A percentile compares a stretch with the other conserved stretches of the same genome.
Conservation (phyloP, 2,329 filamentous ascomycete species). For the Monilinia fructigena region DNA sequence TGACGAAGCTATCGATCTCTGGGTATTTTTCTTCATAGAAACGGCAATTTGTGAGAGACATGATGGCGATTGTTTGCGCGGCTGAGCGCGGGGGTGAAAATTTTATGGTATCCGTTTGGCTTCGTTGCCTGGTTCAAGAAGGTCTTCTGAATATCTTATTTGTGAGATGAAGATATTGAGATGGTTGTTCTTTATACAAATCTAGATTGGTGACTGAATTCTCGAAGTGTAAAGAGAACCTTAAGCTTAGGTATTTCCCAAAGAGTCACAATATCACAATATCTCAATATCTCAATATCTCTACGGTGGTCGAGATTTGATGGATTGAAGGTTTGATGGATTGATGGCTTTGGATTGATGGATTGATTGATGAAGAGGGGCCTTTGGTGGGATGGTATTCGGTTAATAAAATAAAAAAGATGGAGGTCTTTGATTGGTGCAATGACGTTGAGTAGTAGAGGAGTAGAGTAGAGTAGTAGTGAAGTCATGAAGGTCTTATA, state of each 20-base stretch:
- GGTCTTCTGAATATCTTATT: not conserved
- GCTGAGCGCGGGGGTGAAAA: slow-evolving; percentile 27
- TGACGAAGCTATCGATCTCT: slow-evolving; percentile 99
- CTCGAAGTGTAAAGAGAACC: slow-evolving; percentile 6
- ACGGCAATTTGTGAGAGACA: slow-evolving; percentile 94
- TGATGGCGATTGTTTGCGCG: slow-evolving; percentile 55
- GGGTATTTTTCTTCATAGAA: slow-evolving; percentile 98
- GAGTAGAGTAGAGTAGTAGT: too few species aligned
- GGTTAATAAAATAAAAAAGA: slow-evolving; percentile 20
- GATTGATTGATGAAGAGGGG: slow-evolving; percentile 17
- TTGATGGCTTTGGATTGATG: too few species aligned
- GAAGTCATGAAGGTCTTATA: too few species aligned
- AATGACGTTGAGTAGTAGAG: not conserved
- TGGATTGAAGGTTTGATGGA: too few species aligned
- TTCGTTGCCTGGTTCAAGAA: slow-evolving; percentile 15
- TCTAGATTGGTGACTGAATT: slow-evolving; percentile 20
- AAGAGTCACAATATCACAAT: slow-evolving; percentile 23
- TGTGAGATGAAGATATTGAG: not conserved
- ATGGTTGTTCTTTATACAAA: slow-evolving; percentile 17
- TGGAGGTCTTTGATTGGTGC: slow-evolving; percentile 18
- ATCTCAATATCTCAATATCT: not conserved
- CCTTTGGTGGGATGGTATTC: slow-evolving; percentile 21
- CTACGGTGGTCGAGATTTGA: slow-evolving; percentile 2
- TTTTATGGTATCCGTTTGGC: slow-evolving; percentile 15
- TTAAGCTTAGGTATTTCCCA: not conserved